Evolutionary conservation across 164 flowering plant genomes (phyloP), one percentile per base, ranked within the genome.

Genomic region (Vitis rupestris): DNA sequence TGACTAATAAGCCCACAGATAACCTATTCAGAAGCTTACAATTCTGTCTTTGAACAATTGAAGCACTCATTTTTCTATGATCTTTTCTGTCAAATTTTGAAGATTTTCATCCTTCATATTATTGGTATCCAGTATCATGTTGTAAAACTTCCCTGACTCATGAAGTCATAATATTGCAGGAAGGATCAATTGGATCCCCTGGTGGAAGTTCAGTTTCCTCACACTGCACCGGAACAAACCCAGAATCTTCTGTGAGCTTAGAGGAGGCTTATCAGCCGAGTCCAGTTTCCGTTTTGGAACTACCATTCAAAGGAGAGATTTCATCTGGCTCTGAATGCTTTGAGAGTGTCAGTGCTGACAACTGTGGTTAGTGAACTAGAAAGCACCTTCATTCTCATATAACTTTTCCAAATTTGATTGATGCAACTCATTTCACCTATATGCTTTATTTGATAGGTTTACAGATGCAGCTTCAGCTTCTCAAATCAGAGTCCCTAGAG

Each of bases 401-500:
- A 30, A 61, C 2, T n/a, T 50, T 13, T 2, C 31, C 37, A 16
- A 58, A 5, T 49, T 29, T 9, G 5, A 31, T n/a, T 52, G 13
- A 9, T 50, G 9, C 7, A 49, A 17, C 11, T 48, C 17, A 29
- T n/a, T 23, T 50, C 62, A 15, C 2, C 47, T n/a, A n/a, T 19
- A 47, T 51, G 10, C 27, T 3, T 12, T 70, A 70, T 64, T 27
- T 76, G 15, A 47, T 70, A 88, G 90, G 79, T 58, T 76, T 84
- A 19, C 73, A 73, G 30, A 60, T 63, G 81, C 86, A 84, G 69
- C 85, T 89, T 71, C 84, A 85, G 57, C 82, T 80, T 70, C 75
- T 87, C 23, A 81, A 83, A 64, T 73, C 77, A 59, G 85, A 88
- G 55, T 65, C 84, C 15, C 63, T 77, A 54, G 92, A 86, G 31